These are phyloP conservation scores for Adiantum capillusveneris DNA, from an alignment of 75 land plant species.

Conservation along the genomic window DNA sequence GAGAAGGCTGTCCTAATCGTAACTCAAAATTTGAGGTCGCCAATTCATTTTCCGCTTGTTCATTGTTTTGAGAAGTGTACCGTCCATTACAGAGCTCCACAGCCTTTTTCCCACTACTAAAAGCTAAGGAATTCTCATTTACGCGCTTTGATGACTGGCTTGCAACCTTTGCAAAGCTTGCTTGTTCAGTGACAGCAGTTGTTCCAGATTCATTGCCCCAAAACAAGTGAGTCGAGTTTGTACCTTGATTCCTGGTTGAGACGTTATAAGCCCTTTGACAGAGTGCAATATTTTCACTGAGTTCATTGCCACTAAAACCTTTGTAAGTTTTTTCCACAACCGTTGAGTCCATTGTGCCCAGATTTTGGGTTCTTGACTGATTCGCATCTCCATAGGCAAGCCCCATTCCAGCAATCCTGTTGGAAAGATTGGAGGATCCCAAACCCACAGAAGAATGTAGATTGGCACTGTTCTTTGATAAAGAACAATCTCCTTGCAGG, in stretches of 20 bases:
- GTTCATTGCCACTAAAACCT: neutral
- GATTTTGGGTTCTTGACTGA: neutral
- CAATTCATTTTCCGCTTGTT: slow-evolving; percentile 12
- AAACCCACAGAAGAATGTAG: neutral
- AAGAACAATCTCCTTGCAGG: slow-evolving; percentile 9
- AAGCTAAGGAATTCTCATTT: neutral
- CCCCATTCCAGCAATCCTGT: neutral
- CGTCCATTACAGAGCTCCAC: neutral
- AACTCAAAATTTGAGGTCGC: slow-evolving; percentile 55
- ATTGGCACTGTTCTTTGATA: slow-evolving; percentile 11
- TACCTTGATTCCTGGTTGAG: neutral
- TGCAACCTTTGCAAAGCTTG: neutral
- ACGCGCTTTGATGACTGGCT: neutral
- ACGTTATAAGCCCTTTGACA: neutral
- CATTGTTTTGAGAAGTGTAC: neutral
- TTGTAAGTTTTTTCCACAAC: neutral
- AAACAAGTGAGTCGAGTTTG: neutral
- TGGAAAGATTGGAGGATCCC: neutral
- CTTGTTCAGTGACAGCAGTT: neutral
- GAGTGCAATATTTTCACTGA: neutral
- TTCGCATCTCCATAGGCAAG: neutral
- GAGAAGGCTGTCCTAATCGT: slow-evolving; percentile 72
- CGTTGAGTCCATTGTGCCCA: no score
- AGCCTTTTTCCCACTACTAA: neutral
- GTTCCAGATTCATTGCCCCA: neutral